Evolutionary conservation across 352 stramenopile genomes (phyloP).

Genomic region (Globisporangium canariense): DNA sequence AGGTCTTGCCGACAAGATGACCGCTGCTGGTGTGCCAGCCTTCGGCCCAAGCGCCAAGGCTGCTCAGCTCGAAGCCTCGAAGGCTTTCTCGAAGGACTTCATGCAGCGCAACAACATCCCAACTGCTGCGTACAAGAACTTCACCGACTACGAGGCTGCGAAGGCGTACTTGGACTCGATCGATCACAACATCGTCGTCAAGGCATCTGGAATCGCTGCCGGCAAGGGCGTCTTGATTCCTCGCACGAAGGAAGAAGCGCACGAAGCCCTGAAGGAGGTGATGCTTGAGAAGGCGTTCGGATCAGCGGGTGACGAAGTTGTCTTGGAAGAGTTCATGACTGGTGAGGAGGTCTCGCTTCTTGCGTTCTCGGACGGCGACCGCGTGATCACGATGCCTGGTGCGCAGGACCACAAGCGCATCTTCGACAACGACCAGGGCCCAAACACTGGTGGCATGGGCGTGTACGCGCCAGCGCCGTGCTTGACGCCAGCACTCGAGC

Average conservation of each 20-base stretch:
- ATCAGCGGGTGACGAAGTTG: slow-evolving; percentile 93
- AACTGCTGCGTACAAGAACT: slow-evolving; percentile 97
- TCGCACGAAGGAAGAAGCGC: slow-evolving; percentile 89
- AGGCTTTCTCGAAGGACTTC: slow-evolving; percentile 99
- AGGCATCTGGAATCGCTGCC: slow-evolving; percentile 98
- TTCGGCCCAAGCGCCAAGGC: slow-evolving; percentile 96
- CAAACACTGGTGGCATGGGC: slow-evolving; percentile 99
- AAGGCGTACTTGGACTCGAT: slow-evolving; percentile 92
- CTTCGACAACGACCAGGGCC: slow-evolving; percentile 95
- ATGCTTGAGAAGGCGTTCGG: slow-evolving; percentile 98
- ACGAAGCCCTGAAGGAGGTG: slow-evolving; percentile 94
- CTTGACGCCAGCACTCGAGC: slow-evolving; percentile 91
- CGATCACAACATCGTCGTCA: slow-evolving; percentile 96
- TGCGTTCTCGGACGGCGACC: slow-evolving; percentile 97
- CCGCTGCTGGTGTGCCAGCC: slow-evolving; percentile 86
- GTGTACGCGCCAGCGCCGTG: slow-evolving; percentile 97
- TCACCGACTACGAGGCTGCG: slow-evolving; percentile 91
- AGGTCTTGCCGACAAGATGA: slow-evolving; percentile 95
- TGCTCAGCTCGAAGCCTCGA: slow-evolving; percentile 97
- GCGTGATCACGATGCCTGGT: slow-evolving; percentile 93
- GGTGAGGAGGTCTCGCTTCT: slow-evolving; percentile 98
- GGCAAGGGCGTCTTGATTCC: slow-evolving; percentile 99
- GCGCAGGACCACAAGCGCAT: slow-evolving; percentile 99
- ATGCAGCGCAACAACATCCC: slow-evolving; percentile 97
- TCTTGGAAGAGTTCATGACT: slow-evolving; percentile 98